Evolutionary conservation across 345 rosid genomes (phyloP).

Genomic region (Litchi chinensis): DNA sequence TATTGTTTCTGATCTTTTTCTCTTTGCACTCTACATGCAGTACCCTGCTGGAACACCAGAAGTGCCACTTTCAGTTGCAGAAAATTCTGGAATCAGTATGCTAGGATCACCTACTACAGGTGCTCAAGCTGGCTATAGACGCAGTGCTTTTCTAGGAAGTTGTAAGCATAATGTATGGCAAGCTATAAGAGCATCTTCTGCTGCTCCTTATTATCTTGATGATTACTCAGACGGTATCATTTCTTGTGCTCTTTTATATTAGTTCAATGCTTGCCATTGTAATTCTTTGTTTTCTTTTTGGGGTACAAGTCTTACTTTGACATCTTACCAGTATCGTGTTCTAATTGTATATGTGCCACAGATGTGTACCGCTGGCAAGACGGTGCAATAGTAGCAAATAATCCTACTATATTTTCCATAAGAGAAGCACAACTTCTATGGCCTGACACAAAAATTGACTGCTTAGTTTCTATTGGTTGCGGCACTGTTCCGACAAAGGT

Average conservation of each 20-base stretch:
- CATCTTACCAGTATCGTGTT: conserved; percentile 1
- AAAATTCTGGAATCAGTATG: conserved; percentile 64
- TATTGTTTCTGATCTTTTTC: neutral
- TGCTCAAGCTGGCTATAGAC: conserved; percentile 83
- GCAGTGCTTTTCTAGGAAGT: conserved; percentile 94
- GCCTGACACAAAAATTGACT: conserved; percentile 96
- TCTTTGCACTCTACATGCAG: conserved; percentile 44
- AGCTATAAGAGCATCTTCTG: conserved; percentile 99
- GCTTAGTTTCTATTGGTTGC: conserved; percentile 93
- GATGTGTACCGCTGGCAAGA: conserved; percentile 97
- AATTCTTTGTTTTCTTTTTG: neutral
- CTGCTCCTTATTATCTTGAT: conserved; percentile 99
- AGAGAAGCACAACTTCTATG: conserved; percentile 99
- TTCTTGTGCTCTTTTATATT: conserved; percentile 16
- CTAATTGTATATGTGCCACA: conserved; percentile 19
- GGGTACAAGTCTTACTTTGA: neutral
- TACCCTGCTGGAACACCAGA: conserved; percentile 95
- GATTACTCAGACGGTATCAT: conserved; percentile 87
- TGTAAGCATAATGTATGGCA: conserved; percentile 96
- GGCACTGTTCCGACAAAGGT: conserved; percentile 99
- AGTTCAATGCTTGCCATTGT: neutral
- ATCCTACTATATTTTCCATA: conserved; percentile 89
- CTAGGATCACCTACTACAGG: conserved; percentile 68
- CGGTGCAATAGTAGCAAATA: conserved; percentile 98
- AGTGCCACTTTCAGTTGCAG: conserved; percentile 73